Percentiles rank a stretch among this genome's conserved stretches.
Conservation (phyloP, 345 rosid species). For the Gossypium bickii region DNA sequence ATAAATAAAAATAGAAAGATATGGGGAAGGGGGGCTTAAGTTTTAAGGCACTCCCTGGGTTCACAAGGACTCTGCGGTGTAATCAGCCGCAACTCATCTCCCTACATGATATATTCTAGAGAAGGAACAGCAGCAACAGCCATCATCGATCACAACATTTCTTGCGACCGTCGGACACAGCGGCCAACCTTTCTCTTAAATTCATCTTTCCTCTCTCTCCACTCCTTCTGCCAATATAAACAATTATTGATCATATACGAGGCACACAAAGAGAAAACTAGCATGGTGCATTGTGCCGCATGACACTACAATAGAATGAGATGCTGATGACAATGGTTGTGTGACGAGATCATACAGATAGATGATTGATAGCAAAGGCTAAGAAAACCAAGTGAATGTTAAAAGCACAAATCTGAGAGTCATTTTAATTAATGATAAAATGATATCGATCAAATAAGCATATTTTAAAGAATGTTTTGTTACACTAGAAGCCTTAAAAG, state of each 20-base stretch:
- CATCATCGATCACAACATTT: constrained; percentile 35
- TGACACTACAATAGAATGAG: background rate
- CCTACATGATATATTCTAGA: too few species aligned
- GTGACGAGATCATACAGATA: background rate
- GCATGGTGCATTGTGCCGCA: background rate
- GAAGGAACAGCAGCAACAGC: background rate
- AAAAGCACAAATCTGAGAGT: background rate
- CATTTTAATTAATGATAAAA: background rate
- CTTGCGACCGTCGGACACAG: constrained; percentile 64
- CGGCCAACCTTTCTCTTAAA: constrained; percentile 69
- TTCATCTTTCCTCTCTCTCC: constrained; percentile 65
- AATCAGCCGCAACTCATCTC: too few species aligned
- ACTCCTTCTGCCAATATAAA: constrained; percentile 51
- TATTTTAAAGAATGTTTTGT: too few species aligned
- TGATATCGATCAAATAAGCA: background rate
- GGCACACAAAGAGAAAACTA: background rate
- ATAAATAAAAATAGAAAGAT: too few species aligned
- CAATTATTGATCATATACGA: background rate
- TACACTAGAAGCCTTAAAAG: too few species aligned
- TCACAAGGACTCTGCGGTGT: too few species aligned
- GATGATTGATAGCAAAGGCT: too few species aligned
- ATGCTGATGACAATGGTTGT: background rate
- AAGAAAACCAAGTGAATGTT: too few species aligned
- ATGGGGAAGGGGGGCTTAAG: too few species aligned
- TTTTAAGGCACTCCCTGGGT: too few species aligned